Base-by-base conservation (phyloP, 192 early-diverging fungal genomes). In the Backusella psychrophila region DNA sequence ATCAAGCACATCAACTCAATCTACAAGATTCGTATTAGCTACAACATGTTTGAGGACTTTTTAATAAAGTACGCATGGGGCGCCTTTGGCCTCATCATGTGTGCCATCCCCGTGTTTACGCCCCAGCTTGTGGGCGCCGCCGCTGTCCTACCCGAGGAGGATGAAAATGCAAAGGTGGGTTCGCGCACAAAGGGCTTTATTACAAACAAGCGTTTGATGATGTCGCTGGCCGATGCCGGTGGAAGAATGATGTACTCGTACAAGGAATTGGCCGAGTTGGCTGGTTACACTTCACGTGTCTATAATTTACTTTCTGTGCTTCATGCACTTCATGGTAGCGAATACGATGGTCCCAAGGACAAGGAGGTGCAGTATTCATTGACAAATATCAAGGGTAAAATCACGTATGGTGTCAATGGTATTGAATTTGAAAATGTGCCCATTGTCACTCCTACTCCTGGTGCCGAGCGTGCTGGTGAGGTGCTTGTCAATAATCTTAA, bases 41-140 rank as follows among this genome's bases (percentile, higher is more conserved):
- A 98, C 86, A 90, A 93, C 66, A 97, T 99, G 96, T 89, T 98
- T 79, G 89, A 87, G 81, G 97, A 98, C 78, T 96, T 97, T 85
- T 86, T 98, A 29, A 95, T 99, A 85, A 99, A 99, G 83, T 99
- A 99, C 85, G 90, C 87, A 7, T 99, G 97, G 97, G 93, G 93
- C 41, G 96, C 97, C 41, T 87, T 95, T 72, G 97, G 97, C 23
- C 87, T 96, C 56, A 80, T 93, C 49, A 89, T 93, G 70, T 92
- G 94, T 72, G 89, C 92, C 52, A 85, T 97, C 68, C 97, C 97
- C 1, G 95, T 97, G 52, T 97, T 99, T 79, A 88, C 92, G 73
- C 88, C 88, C 29, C 85, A 85, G 1, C 79, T 85, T 21, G 85
- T 86, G 31, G 89, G 86, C 12, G 6, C 7, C 15, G 14, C 12